Percentiles rank a stretch among this genome's conserved stretches.
These are phyloP conservation scores for Solanum hybrid DNA, from an alignment of 305 asterid species.

Conservation along the genomic window DNA sequence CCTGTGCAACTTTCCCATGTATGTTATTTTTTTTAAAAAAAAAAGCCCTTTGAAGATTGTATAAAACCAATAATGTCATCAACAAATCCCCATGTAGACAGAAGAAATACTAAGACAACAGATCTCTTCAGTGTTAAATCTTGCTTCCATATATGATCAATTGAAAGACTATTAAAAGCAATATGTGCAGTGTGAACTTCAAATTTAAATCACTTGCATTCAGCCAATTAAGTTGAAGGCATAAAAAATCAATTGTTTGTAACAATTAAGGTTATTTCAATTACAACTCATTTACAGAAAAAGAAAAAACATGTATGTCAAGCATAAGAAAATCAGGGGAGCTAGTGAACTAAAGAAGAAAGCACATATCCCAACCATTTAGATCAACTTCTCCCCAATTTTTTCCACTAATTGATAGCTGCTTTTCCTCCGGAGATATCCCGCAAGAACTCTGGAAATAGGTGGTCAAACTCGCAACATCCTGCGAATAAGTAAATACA, in stretches of 20 bases:
- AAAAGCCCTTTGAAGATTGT: not conserved
- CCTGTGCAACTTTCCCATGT: not conserved
- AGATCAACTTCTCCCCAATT: conserved; percentile 98
- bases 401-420: conserved; percentile 92
- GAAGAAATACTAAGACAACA: not conserved
- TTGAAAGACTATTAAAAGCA: not conserved
- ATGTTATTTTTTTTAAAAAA: not conserved
- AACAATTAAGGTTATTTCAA: not conserved
- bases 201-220: not conserved
- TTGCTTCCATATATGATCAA: not conserved
- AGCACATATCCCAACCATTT: conserved; percentile 41
- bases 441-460: conserved; percentile 72
- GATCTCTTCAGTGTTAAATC: not conserved
- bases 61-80: not conserved
- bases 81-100: not conserved
- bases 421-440: conserved; percentile 76
- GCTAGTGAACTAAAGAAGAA: not conserved
- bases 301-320: no score
- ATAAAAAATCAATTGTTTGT: not conserved
- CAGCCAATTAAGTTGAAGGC: not conserved
- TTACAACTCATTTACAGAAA: not conserved
- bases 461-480: conserved; percentile 56
- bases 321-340: not conserved
- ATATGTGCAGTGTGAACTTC: not conserved
- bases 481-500: conserved; percentile 45